Evolutionary conservation across 78 protist species (phyloP).

Genomic region (Chrysochromulina tobinii): DNA sequence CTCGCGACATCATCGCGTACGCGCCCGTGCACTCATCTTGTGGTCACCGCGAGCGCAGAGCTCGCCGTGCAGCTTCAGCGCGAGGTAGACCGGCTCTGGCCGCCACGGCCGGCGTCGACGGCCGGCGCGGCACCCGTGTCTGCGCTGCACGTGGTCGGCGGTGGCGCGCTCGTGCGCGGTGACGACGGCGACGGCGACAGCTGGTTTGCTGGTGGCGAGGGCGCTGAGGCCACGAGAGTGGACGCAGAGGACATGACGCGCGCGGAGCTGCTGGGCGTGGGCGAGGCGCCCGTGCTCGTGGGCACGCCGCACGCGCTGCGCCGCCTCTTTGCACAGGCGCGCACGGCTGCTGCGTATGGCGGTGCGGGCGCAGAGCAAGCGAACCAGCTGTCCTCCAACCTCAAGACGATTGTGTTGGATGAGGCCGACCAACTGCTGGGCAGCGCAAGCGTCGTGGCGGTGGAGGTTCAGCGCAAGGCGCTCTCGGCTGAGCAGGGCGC

Average conservation of each 20-base stretch:
- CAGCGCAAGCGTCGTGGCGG: not conserved
- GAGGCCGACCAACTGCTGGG: slow-evolving; percentile 3
- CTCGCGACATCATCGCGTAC: not conserved
- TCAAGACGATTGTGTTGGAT: not conserved
- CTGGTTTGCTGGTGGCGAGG: too few species aligned
- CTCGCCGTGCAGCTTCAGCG: not conserved
- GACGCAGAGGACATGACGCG: too few species aligned
- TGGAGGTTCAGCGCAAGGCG: not conserved
- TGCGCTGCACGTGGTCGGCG: not conserved
- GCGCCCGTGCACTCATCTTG: not conserved
- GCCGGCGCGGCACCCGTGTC: not conserved
- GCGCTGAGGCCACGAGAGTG: too few species aligned
- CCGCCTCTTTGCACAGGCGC: not conserved
- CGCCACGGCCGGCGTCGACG: not conserved
- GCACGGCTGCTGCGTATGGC: not conserved
- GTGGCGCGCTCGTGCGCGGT: not conserved
- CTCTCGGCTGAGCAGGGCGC: not conserved
- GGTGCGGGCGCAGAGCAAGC: not conserved
- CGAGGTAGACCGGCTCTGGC: not conserved
- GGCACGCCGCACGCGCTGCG: slow-evolving; percentile 11
- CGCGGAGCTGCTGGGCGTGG: not conserved
- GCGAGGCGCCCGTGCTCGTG: not conserved
- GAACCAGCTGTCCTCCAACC: not conserved
- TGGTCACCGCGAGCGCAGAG: not conserved
- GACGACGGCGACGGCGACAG: not conserved